Evolutionary conservation across 2,329 filamentous ascomycete genomes (phyloP).

Genomic region (Aspergillus luchuensis): DNA sequence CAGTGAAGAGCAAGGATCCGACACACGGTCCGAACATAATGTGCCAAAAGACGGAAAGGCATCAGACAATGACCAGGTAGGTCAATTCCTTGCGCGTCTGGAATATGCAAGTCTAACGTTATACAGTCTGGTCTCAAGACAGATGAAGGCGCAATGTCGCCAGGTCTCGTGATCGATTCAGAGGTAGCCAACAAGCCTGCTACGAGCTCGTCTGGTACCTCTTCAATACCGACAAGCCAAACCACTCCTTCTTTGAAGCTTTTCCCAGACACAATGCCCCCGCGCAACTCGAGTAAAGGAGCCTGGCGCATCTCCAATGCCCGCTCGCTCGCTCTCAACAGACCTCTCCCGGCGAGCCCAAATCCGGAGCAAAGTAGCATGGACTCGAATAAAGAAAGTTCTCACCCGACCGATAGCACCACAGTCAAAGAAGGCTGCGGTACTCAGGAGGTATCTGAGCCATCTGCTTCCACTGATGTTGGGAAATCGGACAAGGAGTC

Average conservation of each 20-base stretch:
- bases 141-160: not conserved
- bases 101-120: conserved; percentile 7
- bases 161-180: not conserved
- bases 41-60: not conserved
- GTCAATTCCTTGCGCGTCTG: not conserved
- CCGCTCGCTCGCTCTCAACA: conserved; percentile 17
- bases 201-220: conserved; percentile 15
- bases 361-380: not conserved
- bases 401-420: not conserved
- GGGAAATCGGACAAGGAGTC: not conserved
- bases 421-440: not conserved
- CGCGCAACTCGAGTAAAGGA: conserved; percentile 34
- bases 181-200: conserved; percentile 3
- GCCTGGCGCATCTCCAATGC: conserved; percentile 27
- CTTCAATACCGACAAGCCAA: conserved; percentile 15
- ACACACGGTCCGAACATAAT: not conserved
- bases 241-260: conserved; percentile 31
- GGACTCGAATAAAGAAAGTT: not conserved
- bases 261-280: conserved; percentile 37
- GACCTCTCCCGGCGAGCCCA: conserved; percentile 9
- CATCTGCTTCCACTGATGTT: not conserved
- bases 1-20: not conserved
- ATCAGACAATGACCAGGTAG: conserved; percentile 9
- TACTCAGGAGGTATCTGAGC: not conserved
- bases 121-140: conserved; percentile 5